phyloP scores from a whole-genome alignment of 345 rosid species.

The Stellera chamaejasme region DNA sequence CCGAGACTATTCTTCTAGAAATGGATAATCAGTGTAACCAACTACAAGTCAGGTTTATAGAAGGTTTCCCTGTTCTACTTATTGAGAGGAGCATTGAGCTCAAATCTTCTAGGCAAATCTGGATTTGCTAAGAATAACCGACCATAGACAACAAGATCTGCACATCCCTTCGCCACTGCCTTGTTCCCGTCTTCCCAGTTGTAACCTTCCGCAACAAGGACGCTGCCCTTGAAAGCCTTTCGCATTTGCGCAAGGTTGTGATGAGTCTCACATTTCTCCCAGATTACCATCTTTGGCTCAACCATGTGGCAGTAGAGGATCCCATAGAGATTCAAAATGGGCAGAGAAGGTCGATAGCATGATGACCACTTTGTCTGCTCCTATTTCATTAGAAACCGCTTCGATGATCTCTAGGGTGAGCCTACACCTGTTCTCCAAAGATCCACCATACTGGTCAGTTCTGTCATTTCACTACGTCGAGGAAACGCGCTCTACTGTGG shows the following conservation, averaged over 20 bases:
- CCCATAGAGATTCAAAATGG: conserved; percentile 34
- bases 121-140: conserved; percentile 62
- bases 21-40: conserved; percentile 74
- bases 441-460: conserved; percentile 59
- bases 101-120: conserved; percentile 58
- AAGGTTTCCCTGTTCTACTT: conserved; percentile 41
- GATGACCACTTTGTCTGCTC: conserved; percentile 65
- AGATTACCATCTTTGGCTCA: conserved; percentile 49
- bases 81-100: conserved; percentile 47
- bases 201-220: conserved; percentile 57
- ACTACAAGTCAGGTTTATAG: conserved; percentile 37
- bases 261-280: conserved; percentile 22
- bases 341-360: too few species aligned
- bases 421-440: conserved; percentile 56
- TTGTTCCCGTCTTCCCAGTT: conserved; percentile 39
- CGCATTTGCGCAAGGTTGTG: conserved; percentile 46
- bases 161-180: conserved; percentile 33
- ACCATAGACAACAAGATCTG: conserved; percentile 59
- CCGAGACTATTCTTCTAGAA: conserved; percentile 26
- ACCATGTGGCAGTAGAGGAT: conserved; percentile 66
- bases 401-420: conserved; percentile 58
- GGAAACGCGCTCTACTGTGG: too few species aligned
- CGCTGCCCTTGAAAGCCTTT: conserved; percentile 58
- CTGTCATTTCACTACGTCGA: too few species aligned
- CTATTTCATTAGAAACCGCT: conserved; percentile 56